Evolutionary conservation across 2,329 filamentous ascomycete genomes (phyloP).

Genomic region (Pseudogymnoascus sp.): DNA sequence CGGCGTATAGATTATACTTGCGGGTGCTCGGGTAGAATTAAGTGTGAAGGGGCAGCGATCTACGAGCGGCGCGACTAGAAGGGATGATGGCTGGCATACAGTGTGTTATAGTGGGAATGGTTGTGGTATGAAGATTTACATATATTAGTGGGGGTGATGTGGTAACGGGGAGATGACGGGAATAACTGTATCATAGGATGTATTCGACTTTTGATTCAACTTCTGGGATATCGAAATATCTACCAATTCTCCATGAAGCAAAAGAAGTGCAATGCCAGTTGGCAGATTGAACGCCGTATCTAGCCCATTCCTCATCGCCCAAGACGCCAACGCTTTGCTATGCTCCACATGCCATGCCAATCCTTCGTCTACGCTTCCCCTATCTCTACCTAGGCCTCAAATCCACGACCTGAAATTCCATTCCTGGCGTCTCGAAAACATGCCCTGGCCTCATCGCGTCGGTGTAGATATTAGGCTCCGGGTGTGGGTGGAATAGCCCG

Average conservation of each 20-base stretch:
- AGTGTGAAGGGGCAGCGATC: not conserved
- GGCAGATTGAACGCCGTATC: slow-evolving; percentile 1
- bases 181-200: not conserved
- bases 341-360: not conserved
- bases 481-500: slow-evolving; percentile 76
- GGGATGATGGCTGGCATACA: not conserved
- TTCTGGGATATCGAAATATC: not conserved
- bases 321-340: slow-evolving; percentile 13
- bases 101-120: not conserved
- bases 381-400: slow-evolving; percentile 32
- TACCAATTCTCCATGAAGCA: not conserved
- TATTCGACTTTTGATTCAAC: slow-evolving; percentile 1
- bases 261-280: not conserved
- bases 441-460: slow-evolving; percentile 43
- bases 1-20: slow-evolving; percentile 1
- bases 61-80: not conserved
- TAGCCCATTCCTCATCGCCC: not conserved
- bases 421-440: slow-evolving; percentile 47
- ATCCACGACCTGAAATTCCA: slow-evolving; percentile 59
- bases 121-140: not conserved
- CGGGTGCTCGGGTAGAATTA: not conserved
- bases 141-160: not conserved
- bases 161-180: not conserved
- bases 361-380: not conserved
- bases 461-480: slow-evolving; percentile 30